Evolutionary conservation across 1,139 yeast genomes (phyloP).

Genomic region (Arxiozyma slooffiae): DNA sequence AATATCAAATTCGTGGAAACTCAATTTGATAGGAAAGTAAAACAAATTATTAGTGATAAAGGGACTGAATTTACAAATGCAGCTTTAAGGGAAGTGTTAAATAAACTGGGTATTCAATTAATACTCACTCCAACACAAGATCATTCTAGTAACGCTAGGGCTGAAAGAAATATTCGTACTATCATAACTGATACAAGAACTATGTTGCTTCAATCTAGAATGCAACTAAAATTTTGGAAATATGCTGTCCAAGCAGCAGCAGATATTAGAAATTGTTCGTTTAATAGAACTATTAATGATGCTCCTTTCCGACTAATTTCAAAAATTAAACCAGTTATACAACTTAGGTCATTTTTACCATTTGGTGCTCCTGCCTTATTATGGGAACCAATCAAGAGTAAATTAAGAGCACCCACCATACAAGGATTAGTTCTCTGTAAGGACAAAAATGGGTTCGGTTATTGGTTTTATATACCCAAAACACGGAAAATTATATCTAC

Average conservation of each 20-base stretch:
- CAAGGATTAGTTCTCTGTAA: background rate
- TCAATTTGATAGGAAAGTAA: conserved; percentile 3
- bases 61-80: conserved; percentile 5
- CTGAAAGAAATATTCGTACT: conserved; percentile 4
- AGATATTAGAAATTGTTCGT: conserved; percentile 3
- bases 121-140: conserved; percentile 1
- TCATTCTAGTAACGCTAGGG: conserved; percentile 6
- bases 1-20: conserved; percentile 1
- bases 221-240: conserved; percentile 4
- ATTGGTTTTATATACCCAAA: conserved; percentile 4
- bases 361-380: conserved; percentile 2
- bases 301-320: conserved; percentile 1
- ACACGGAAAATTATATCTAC: conserved; percentile 1
- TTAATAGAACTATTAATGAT: background rate
- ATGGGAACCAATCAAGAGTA: background rate
- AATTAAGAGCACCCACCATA: background rate
- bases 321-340: background rate
- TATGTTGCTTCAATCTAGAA: background rate
- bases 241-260: conserved; percentile 5
- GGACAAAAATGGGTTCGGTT: conserved; percentile 2
- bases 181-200: conserved; percentile 3
- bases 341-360: conserved; percentile 1
- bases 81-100: background rate
- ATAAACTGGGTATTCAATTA: conserved; percentile 1
- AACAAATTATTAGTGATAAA: conserved; percentile 2